Evolutionary conservation across 352 stramenopile species (phyloP), one percentile per base, ranked within the genome.

Genomic region (Phytophthora chlamydospora): DNA sequence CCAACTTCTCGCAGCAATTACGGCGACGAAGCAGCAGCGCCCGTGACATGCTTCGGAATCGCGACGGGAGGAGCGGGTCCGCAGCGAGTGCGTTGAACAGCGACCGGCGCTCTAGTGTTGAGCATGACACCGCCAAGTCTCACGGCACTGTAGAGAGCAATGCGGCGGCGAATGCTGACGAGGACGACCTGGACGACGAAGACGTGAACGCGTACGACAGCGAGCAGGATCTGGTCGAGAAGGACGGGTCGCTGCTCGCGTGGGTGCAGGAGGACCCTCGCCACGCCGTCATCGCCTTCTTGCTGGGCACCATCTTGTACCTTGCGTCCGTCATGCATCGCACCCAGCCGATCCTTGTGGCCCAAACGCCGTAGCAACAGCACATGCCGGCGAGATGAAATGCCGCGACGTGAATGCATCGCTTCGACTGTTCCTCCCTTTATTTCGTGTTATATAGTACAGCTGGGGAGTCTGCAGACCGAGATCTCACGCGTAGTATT

Each of bases 221-320:
- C 10, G 62, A 73, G 11, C 24, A 62, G 6, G 49, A 67, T 9
- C 29, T 70, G 2, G 41, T 75, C 12, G 71, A 86, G 45, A 91
- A 90, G 62, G 76, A 85, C 16, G 85, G 76, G 7, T 94, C 85
- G 7, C 54, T 94, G 21, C 49, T 91, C 13, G 72, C 73, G 1
- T 94, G 85, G 85, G 57, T 91, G 44, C 57, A 68, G 10, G 83
- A 91, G 51, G 85, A 94, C 59, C 44, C 76, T 35, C 78, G 83
- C n/a, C 82, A 94, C 42, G 72, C 75, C 9, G 43, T 88, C 19
- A 90, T 94, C 49, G 51, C 73, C 8, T 47, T 76, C 3, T 63
- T 91, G 43, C 43, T 91, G n/a, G 42, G 71, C 29, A 24, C 88
- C 8, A 76, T 94, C 27, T 62, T 90, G 41, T 94, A 79, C 63